These are phyloP conservation scores for Stagonosporopsis cucurbitacearum DNA, from an alignment of 2,329 filamentous ascomycete genomes.

Conservation along the genomic window DNA sequence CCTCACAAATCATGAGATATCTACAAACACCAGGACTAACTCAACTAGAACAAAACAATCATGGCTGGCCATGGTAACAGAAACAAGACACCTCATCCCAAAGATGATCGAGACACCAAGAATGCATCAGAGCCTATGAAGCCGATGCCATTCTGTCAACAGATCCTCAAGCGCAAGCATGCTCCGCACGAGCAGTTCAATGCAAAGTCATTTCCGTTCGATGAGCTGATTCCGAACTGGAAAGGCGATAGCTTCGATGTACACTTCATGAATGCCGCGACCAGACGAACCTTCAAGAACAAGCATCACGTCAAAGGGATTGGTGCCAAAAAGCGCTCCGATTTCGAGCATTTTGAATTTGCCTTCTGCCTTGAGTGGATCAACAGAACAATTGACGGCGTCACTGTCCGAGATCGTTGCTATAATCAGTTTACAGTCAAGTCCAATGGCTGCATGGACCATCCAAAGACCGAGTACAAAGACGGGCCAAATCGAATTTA, in stretches of 20 bases:
- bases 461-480: conserved; percentile 4
- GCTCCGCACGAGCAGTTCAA: background rate
- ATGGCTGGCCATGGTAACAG: background rate
- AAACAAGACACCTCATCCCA: background rate
- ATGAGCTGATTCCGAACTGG: background rate
- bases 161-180: background rate
- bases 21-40: background rate
- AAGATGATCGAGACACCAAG: background rate
- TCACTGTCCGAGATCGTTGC: conserved; percentile 1
- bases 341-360: conserved; percentile 2
- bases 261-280: background rate
- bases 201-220: background rate
- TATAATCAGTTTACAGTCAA: conserved; percentile 8
- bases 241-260: background rate
- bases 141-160: background rate
- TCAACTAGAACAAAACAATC: background rate
- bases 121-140: background rate
- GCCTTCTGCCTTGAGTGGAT: conserved; percentile 16
- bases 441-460: conserved; percentile 5
- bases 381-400: background rate
- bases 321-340: background rate
- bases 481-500: conserved; percentile 19
- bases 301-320: background rate
- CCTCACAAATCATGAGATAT: too few species aligned
- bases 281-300: background rate